These are phyloP conservation scores for Aureobasidium lini DNA, from an alignment of 2,329 filamentous ascomycete genomes.

Conservation along the genomic window DNA sequence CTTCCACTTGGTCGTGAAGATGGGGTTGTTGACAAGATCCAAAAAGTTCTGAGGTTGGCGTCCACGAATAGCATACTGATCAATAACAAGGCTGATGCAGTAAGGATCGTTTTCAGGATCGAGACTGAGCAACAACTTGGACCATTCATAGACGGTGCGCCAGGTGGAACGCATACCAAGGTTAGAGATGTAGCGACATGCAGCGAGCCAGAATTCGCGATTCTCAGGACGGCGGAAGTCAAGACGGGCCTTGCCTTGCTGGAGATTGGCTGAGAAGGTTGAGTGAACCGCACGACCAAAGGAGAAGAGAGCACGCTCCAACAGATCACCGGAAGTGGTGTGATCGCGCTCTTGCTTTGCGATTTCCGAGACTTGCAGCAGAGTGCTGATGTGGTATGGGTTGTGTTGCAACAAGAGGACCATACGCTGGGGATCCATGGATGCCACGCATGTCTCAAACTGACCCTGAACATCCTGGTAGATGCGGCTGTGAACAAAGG, in stretches of 20 bases:
- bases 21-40: constrained; percentile 52
- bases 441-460: constrained; percentile 73
- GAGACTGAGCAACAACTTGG: constrained; percentile 72
- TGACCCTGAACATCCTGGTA: constrained; percentile 69
- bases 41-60: constrained; percentile 70
- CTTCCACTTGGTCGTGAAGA: constrained; percentile 42
- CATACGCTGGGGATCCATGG: constrained; percentile 76
- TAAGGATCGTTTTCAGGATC: constrained; percentile 72
- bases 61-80: constrained; percentile 76
- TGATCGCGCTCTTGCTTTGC: constrained; percentile 88
- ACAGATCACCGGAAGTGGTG: constrained; percentile 74
- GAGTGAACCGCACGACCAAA: constrained; percentile 86
- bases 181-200: constrained; percentile 80
- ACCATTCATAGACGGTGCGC: constrained; percentile 88
- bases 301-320: constrained; percentile 85
- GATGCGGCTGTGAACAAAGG: constrained; percentile 63
- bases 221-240: constrained; percentile 80
- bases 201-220: constrained; percentile 84
- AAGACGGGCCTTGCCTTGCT: constrained; percentile 70
- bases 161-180: constrained; percentile 87
- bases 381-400: constrained; percentile 85
- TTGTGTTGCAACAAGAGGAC: constrained; percentile 66
- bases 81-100: constrained; percentile 69
- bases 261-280: constrained; percentile 67
- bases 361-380: constrained; percentile 89